A percentile compares a stretch with the other conserved stretches of the same genome.
Conservation (phyloP, 352 stramenopile species). For the Achlya hypogyna region DNA sequence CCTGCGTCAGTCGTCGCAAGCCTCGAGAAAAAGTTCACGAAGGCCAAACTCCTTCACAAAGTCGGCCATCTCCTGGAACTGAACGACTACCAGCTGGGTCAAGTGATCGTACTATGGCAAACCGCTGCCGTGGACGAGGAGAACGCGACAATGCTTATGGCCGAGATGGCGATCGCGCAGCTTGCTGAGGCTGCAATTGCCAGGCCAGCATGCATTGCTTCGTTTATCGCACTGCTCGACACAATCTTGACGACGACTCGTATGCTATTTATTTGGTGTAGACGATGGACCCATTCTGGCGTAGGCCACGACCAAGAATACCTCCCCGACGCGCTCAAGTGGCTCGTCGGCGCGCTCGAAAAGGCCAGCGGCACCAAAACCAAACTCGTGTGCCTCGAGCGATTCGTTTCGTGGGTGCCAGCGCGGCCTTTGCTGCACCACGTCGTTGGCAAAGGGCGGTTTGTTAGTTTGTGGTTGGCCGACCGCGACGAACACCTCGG, state of each 20-base stretch:
- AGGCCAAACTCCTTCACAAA: neutral
- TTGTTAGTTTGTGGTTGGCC: neutral
- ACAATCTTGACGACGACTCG: neutral
- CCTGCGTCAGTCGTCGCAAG: neutral
- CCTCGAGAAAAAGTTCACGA: neutral
- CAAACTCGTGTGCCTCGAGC: neutral
- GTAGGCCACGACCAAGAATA: too few relatives aligned
- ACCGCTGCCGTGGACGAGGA: neutral
- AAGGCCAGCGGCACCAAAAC: neutral
- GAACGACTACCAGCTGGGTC: slow-evolving; percentile 5
- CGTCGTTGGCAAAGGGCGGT: neutral
- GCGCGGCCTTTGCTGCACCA: neutral
- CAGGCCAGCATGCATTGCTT: neutral
- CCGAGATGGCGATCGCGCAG: neutral
- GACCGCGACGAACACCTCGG: neutral
- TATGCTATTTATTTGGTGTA: neutral
- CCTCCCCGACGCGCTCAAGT: too few relatives aligned
- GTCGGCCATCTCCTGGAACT: neutral
- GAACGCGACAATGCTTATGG: neutral
- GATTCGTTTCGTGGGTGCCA: neutral
- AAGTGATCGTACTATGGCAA: neutral
- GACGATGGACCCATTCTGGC: too few relatives aligned
- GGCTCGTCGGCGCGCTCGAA: neutral
- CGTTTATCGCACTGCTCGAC: neutral
- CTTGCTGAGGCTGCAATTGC: neutral